Conservation (phyloP, 768 basidiomycete genomes). For the Tulasnella sp. region DNA sequence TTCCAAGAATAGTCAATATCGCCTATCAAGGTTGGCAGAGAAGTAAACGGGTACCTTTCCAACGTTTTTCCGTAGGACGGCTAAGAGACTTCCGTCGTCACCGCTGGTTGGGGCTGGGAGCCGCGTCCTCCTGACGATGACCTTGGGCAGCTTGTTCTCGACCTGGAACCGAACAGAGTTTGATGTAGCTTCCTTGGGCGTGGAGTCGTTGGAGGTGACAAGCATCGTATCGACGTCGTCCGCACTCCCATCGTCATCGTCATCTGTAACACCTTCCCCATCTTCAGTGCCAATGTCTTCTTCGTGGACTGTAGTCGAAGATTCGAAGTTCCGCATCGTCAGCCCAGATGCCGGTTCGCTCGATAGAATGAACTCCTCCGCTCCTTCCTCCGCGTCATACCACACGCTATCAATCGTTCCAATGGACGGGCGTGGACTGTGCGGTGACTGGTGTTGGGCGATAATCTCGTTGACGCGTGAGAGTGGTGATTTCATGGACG, state of each 20-base stretch:
- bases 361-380: constrained; percentile 61
- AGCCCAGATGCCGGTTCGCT: constrained; percentile 23
- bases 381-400: constrained; percentile 63
- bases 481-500: constrained; percentile 1
- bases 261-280: constrained; percentile 22
- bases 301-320: no score
- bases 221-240: background rate
- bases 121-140: constrained; percentile 17
- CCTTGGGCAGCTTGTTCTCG: background rate
- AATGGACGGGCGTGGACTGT: constrained; percentile 12
- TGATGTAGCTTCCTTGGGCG: no score
- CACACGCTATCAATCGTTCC: constrained; percentile 30
- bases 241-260: background rate
- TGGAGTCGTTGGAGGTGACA: no score
- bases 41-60: constrained; percentile 48
- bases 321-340: constrained; percentile 21
- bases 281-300: constrained; percentile 29
- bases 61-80: constrained; percentile 77
- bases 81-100: constrained; percentile 74
- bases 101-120: constrained; percentile 26
- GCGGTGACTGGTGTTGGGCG: background rate
- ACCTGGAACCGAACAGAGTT: background rate
- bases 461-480: background rate
- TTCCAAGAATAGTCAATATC: background rate
- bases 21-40: no score